A percentile compares a stretch with the other conserved stretches of the same genome.
phyloP scores from a whole-genome alignment of 2,329 filamentous ascomycete species.

The Diaporthe humulicola region DNA sequence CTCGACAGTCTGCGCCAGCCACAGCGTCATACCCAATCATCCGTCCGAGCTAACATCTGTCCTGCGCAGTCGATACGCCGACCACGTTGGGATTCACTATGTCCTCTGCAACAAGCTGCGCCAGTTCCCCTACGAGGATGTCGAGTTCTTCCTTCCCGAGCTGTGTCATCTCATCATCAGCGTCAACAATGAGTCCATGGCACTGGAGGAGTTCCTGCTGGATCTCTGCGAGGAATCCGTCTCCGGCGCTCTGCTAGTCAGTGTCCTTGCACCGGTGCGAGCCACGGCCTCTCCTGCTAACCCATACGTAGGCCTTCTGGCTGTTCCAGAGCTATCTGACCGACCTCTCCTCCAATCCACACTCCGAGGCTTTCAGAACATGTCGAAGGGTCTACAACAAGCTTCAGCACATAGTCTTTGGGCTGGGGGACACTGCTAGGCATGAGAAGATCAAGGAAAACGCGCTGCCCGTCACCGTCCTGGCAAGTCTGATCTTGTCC shows the following conservation, averaged over 20 bases:
- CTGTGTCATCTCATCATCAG: constrained; percentile 90
- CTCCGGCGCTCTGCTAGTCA: constrained; percentile 83
- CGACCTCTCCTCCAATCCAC: constrained; percentile 81
- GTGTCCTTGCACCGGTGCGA: constrained; percentile 48
- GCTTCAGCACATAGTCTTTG: constrained; percentile 89
- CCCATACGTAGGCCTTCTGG: constrained; percentile 81
- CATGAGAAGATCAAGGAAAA: constrained; percentile 87
- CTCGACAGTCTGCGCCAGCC: constrained; percentile 20
- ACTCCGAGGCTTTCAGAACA: constrained; percentile 83
- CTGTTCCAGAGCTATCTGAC: constrained; percentile 90
- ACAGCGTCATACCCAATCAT: constrained; percentile 33
- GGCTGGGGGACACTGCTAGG: constrained; percentile 75
- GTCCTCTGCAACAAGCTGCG: constrained; percentile 90
- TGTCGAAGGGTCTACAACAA: constrained; percentile 89
- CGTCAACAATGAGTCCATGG: constrained; percentile 92
- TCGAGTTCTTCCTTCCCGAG: constrained; percentile 92
- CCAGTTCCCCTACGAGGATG: constrained; percentile 90
- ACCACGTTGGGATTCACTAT: constrained; percentile 92
- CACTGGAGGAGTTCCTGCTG: constrained; percentile 87
- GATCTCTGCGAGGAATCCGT: constrained; percentile 91
- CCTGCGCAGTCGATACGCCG: constrained; percentile 79
- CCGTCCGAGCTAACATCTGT: constrained; percentile 33
- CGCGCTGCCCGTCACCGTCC: constrained; percentile 81
- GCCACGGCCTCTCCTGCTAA: constrained; percentile 27
- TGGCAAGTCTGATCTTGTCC: constrained; percentile 84